These are phyloP conservation scores for Diaporthe velutina DNA, from an alignment of 2,329 filamentous ascomycete genomes.

Conservation along the genomic window DNA sequence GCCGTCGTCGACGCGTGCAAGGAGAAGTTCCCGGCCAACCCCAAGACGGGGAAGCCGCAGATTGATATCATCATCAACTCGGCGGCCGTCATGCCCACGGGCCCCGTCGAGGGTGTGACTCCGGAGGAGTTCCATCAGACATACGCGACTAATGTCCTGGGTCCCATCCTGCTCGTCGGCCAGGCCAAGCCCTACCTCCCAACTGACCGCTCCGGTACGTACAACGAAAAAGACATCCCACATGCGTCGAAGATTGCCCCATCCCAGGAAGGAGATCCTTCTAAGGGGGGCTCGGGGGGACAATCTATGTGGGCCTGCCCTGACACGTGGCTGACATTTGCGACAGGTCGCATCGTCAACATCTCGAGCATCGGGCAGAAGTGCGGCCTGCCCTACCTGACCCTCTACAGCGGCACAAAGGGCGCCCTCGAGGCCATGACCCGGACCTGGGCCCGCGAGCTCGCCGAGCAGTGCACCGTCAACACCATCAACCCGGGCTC, in stretches of 20 bases:
- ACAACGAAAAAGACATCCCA: neutral
- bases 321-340: conserved; percentile 25
- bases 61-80: conserved; percentile 72
- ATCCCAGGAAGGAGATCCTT: neutral
- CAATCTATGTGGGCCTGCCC: neutral
- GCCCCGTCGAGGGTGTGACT: conserved; percentile 58
- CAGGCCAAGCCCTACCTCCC: conserved; percentile 68
- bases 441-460: conserved; percentile 70
- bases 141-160: conserved; percentile 71
- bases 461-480: conserved; percentile 69
- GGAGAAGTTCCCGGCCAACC: conserved; percentile 50
- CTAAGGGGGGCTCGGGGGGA: neutral
- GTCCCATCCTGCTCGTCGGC: conserved; percentile 67
- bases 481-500: conserved; percentile 73
- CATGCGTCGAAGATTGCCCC: neutral
- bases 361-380: conserved; percentile 66
- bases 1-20: conserved; percentile 65
- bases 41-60: conserved; percentile 57
- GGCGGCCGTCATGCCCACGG: conserved; percentile 64
- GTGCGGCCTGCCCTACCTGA: conserved; percentile 66
- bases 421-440: conserved; percentile 74
- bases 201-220: conserved; percentile 61
- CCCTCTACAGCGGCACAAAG: conserved; percentile 73
- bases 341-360: conserved; percentile 65
- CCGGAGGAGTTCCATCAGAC: conserved; percentile 65